phyloP scores from a whole-genome alignment of 2,329 filamentous ascomycete species.

The Fusarium irregulare region DNA sequence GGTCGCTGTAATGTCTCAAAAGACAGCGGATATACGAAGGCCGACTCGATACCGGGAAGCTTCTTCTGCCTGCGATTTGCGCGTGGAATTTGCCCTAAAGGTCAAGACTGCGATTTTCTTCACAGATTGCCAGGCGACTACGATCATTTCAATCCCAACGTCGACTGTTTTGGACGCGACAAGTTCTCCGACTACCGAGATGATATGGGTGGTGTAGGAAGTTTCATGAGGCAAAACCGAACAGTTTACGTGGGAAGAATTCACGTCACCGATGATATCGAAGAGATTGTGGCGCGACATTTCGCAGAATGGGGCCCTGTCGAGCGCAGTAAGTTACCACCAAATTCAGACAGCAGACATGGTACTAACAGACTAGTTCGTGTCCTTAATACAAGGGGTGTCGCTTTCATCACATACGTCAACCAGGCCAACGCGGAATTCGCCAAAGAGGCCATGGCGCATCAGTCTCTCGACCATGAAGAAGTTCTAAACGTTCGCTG shows the following conservation, averaged over 20 bases:
- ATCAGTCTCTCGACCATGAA: conserved; percentile 89
- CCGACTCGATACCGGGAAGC: conserved; percentile 79
- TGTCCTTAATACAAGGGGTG: conserved; percentile 87
- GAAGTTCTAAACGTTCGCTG: conserved; percentile 96
- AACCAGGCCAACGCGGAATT: conserved; percentile 93
- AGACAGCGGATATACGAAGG: conserved; percentile 82
- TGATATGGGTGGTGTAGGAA: conserved; percentile 97
- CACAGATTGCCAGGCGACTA: conserved; percentile 88
- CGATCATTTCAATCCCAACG: conserved; percentile 91
- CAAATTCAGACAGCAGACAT: background rate
- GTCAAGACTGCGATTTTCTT: conserved; percentile 92
- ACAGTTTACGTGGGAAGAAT: conserved; percentile 95
- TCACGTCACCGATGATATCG: conserved; percentile 95
- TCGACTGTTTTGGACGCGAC: conserved; percentile 89
- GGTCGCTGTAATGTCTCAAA: conserved; percentile 87
- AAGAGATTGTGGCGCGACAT: conserved; percentile 93
- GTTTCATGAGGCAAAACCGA: conserved; percentile 91
- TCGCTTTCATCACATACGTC: conserved; percentile 93
- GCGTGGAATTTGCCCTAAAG: conserved; percentile 83
- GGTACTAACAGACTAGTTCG: conserved; percentile 60
- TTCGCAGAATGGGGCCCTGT: conserved; percentile 97
- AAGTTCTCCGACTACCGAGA: conserved; percentile 94
- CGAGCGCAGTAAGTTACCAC: conserved; percentile 70
- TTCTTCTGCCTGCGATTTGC: conserved; percentile 96
- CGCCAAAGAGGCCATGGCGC: conserved; percentile 94